Evolutionary conservation across 2,329 filamentous ascomycete species (phyloP).

Genomic region (Neospermospora avenae): DNA sequence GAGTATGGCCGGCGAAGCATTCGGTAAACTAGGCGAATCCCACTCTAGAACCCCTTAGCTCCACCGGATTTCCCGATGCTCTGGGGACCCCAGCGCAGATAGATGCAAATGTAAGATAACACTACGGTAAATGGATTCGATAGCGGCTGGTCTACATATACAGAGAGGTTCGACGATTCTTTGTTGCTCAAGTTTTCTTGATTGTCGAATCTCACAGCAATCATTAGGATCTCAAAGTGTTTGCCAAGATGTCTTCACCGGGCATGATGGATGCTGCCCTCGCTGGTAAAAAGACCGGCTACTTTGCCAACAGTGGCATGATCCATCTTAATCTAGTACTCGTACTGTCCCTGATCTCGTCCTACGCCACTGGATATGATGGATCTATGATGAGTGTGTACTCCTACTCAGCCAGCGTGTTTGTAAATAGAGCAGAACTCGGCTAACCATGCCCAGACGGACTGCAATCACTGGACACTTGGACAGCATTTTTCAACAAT

Average conservation of each 20-base stretch:
- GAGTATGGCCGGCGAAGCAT: neutral
- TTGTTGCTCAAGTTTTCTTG: neutral
- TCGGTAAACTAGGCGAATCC: neutral
- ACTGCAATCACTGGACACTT: constrained; percentile 42
- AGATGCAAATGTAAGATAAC: neutral
- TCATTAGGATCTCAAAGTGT: neutral
- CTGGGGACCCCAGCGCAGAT: neutral
- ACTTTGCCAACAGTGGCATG: constrained; percentile 25
- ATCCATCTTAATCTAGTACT: constrained; percentile 28
- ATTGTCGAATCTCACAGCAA: neutral
- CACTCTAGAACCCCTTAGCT: neutral
- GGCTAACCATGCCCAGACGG: constrained; percentile 32
- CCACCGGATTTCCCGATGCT: neutral
- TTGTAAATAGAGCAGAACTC: neutral
- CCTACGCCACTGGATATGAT: constrained; percentile 30
- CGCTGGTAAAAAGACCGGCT: constrained; percentile 20
- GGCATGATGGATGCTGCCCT: constrained; percentile 11
- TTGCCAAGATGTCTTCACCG: neutral
- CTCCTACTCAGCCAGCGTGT: neutral
- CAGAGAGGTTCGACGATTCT: neutral
- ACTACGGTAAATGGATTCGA: neutral
- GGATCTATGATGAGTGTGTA: constrained; percentile 25
- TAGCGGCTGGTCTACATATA: neutral
- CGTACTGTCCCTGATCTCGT: constrained; percentile 26
- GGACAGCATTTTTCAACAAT: constrained; percentile 41